Conservation (phyloP, 768 basidiomycete genomes). For the Flagelloscypha sp. region DNA sequence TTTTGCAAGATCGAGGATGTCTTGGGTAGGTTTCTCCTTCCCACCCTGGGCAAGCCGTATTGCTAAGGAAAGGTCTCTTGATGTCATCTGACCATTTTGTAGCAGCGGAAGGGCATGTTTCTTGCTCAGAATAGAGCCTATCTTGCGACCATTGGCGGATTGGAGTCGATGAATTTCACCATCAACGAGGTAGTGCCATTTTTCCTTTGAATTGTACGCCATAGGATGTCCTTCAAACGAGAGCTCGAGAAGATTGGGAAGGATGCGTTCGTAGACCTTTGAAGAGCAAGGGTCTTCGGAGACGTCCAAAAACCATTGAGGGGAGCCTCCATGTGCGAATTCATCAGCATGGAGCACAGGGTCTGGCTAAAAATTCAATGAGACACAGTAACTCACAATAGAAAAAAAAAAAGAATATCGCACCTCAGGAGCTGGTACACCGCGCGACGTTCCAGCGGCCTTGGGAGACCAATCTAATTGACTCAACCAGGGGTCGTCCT, state of each 20-base stretch:
- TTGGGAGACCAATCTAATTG: slow-evolving; percentile 98
- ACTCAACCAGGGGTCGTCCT: slow-evolving; percentile 70
- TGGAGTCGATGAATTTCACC: slow-evolving; percentile 30
- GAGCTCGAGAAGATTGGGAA: slow-evolving; percentile 63
- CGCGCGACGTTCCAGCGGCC: slow-evolving; percentile 59
- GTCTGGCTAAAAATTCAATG: no score
- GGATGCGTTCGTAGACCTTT: slow-evolving; percentile 37
- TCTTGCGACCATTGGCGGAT: slow-evolving; percentile 33
- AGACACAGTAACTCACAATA: no score
- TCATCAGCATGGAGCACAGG: not conserved
- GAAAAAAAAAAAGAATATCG: not conserved
- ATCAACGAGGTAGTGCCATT: slow-evolving; percentile 57
- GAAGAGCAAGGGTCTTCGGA: slow-evolving; percentile 32
- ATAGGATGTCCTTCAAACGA: slow-evolving; percentile 57
- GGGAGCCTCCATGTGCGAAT: slow-evolving; percentile 25
- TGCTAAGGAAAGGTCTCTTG: slow-evolving; percentile 36
- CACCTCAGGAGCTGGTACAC: slow-evolving; percentile 33
- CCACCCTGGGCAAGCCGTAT: slow-evolving; percentile 36
- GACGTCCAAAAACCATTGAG: slow-evolving; percentile 51
- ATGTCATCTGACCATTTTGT: slow-evolving; percentile 30
- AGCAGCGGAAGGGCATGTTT: slow-evolving; percentile 42
- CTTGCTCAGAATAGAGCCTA: slow-evolving; percentile 33
- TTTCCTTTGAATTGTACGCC: slow-evolving; percentile 39
- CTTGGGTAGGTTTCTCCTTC: slow-evolving; percentile 22
- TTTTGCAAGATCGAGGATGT: slow-evolving; percentile 35